Evolutionary conservation across 1,139 yeast species (phyloP), one percentile per base, ranked within the genome.

Genomic region (Eremothecium gossypii): DNA sequence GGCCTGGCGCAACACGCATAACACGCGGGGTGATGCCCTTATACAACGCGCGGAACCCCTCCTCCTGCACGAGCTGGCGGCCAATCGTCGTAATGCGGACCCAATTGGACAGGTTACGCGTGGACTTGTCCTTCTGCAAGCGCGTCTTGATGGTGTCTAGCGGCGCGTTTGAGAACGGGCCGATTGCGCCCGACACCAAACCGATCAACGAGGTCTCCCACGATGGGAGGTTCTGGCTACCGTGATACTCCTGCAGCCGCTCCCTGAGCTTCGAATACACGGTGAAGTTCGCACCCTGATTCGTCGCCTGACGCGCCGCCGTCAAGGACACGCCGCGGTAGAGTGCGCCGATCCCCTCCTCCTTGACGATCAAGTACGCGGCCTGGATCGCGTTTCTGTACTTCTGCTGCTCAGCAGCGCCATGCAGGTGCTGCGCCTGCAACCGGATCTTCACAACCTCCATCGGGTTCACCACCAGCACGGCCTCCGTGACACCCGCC

Each of bases 1-100:
- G 98, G 49, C 98, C 98, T 20, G 98, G 97, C 12, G 98, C 98
- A 44, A 91, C 98, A 69, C 98, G 83, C 95, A 91, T 87, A 55
- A 91, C 91, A 72, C 98, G 83, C 56, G 98, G 98, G 33, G 96
- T 87, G 61, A 91, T 91, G 69, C 98, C 98, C 67, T 89, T 85
- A 71, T 91, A 89, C 56, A 87, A 75, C 13, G 96, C 95, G 48
- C 73, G 72, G 50, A 79, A 67, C 52, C 96, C 98, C 66, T 89
- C 96, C 69, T 86, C 95, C 61, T 79, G 81, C 54, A 89, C 69
- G 64, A 91, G 75, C 60, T 81, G 91, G 43, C 70, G 70, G 49
- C 94, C 89, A 55, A 91, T 89, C 62, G 91, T 76, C 40, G 74
- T 68, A 55, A 91, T 87, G 67, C 95, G 77, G 36, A 48, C 49